Base-by-base conservation (phyloP, 495 filamentous ascomycete genomes). In the Chaetomium tenue region DNA sequence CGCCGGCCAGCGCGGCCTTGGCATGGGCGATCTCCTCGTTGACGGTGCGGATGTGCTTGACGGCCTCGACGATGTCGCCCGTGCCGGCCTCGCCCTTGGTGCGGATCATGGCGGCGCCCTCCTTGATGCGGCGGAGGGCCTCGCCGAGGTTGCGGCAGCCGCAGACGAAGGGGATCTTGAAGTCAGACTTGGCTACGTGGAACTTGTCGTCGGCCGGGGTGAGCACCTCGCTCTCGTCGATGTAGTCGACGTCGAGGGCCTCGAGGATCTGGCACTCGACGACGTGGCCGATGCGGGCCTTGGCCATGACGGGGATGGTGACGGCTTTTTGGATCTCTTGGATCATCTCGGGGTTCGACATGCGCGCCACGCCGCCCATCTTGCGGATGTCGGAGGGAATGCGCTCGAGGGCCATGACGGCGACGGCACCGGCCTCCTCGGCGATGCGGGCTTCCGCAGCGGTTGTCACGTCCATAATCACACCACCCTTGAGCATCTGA, bases 291-390 rank as follows among this genome's bases (percentile, higher is more conserved):
- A 98, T 98, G 75, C 94, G 88, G 20, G 93, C 94, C 81, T 98
- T 98, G 23, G 94, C 94, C 94, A 98, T 98, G 76, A 98, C 95
- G 64, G 94, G 94, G 66, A 98, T 97, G 18, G 94, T 98, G n/a
- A 98, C 94, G 39, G 92, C 86, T 8, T 84, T 87, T 88, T 97
- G 96, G 72, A 98, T 98, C 76, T 93, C 91, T 77, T 90, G 89
- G 83, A 98, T 97, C 88, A 97, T 92, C 67, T 81, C 77, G 11
- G 94, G 94, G 81, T 98, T 94, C 6, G 91, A 95, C 94, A 98
- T 98, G 75, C 94, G 88, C 2, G 93, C 92, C 20, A 98, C 94
- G 74, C 94, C 94, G 68, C 94, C 94, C 71, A 96, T 80, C 42
- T 80, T 88, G 58, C 94, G 87, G 79, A 98, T 98, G 81, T 98